Evolutionary conservation across 192 early-diverging fungal species (phyloP), one percentile per base, ranked within the genome.

Genomic region (Entomortierella lignicola): DNA sequence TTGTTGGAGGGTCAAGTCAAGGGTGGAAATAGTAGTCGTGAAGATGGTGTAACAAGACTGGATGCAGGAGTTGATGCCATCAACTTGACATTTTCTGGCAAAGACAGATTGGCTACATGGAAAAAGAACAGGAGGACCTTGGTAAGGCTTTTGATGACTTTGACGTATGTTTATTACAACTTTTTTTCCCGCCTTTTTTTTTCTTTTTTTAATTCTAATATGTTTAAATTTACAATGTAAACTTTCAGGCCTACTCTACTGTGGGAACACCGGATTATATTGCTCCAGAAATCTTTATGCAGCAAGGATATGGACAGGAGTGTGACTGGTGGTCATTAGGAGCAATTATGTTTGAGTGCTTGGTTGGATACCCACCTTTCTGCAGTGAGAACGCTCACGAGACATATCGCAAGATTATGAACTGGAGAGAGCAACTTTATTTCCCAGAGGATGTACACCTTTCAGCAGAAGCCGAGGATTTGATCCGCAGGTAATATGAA

Each of bases 301-400:
- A 96, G 71, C 91, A 94, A 54, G 98, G 98, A 10, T 99, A 99
- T 85, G 92, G 94, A 61, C 92, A 95, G 77, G 95, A 97, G 59
- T 99, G 98, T 81, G 98, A 99, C 86, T 99, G 95, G 95, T 99
- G 98, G 98, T 97, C 96, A 8, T 80, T 99, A 29, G 98, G 98
- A 29, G 96, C 97, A 7, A 99, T 99, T 72, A 98, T 99, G 94
- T 99, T 95, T 85, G 98, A 99, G 79, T 98, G 98, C 70, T 85
- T 99, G 69, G 92, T 95, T 42, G 98, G 98, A 21, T 99, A 98
- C 69, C 98, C 98, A 48, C 97, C 98, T 7, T 99, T 99, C 80
- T 97, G 96, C 81, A 93, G 92, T 55, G 97, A 98, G 53, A 93
- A 92, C 81, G 89, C 95, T 29, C 95, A 97, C 63, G 98, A 98